Evolutionary conservation across 306 rosid species (phyloP).

Genomic region (Begonia loranthoides): DNA sequence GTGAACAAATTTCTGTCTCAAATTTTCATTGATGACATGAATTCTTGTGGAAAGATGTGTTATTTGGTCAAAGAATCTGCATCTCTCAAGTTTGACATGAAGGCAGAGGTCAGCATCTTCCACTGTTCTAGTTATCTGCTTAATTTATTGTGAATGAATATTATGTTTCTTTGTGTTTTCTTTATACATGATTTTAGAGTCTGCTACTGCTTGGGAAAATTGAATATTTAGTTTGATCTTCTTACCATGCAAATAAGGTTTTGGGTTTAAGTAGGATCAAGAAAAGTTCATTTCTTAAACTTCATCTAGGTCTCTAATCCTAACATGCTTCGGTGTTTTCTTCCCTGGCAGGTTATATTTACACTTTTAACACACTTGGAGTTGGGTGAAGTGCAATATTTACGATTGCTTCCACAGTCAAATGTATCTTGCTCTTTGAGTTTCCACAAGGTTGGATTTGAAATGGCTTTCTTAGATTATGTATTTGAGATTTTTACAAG

Average conservation of each 20-base stretch:
- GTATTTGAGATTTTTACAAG: conserved; percentile 3
- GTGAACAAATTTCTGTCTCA: conserved; percentile 67
- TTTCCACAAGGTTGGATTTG: conserved; percentile 56
- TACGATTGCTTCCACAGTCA: conserved; percentile 62
- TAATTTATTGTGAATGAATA: conserved; percentile 3
- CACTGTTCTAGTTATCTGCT: conserved; percentile 14
- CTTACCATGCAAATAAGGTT: conserved; percentile 3
- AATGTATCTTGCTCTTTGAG: conserved; percentile 58
- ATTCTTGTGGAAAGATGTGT: conserved; percentile 40
- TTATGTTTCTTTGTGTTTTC: background rate
- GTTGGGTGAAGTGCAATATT: conserved; percentile 64
- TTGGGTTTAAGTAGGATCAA: background rate
- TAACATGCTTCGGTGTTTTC: conserved; percentile 11
- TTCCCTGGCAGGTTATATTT: conserved; percentile 63
- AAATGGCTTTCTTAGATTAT: conserved; percentile 2
- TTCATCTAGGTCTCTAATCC: background rate
- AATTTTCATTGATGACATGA: conserved; percentile 43
- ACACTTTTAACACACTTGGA: conserved; percentile 90
- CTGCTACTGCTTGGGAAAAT: background rate
- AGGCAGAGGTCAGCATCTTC: conserved; percentile 70
- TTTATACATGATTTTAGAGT: background rate
- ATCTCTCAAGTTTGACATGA: conserved; percentile 77
- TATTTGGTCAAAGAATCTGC: conserved; percentile 72
- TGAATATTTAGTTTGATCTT: conserved; percentile 3
- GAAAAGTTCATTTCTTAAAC: background rate